phyloP scores from a whole-genome alignment of 164 flowering plant genomes.

The Annona squamosa region DNA sequence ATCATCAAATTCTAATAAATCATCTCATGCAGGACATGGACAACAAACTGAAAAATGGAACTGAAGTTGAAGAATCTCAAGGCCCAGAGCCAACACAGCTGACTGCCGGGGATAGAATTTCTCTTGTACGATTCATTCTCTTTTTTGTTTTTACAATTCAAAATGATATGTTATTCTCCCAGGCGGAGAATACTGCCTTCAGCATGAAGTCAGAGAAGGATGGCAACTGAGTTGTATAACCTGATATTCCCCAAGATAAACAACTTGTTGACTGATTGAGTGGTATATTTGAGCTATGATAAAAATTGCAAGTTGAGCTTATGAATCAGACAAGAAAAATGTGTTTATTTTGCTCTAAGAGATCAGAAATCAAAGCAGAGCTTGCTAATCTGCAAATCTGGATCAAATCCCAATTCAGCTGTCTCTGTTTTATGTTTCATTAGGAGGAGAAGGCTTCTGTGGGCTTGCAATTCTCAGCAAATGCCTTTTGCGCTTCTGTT shows the following conservation, averaged over 20 bases:
- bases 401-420: background rate
- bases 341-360: background rate
- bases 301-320: too few relatives aligned
- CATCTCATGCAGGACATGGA: constrained; percentile 49
- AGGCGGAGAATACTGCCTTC: too few relatives aligned
- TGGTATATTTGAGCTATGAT: too few relatives aligned
- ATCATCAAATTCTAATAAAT: background rate
- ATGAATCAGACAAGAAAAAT: too few relatives aligned
- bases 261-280: too few relatives aligned
- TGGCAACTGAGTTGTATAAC: too few relatives aligned
- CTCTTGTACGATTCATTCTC: constrained; percentile 47
- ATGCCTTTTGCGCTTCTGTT: too few relatives aligned
- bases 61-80: constrained; percentile 56
- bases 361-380: background rate
- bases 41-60: constrained; percentile 81
- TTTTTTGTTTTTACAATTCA: background rate
- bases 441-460: background rate
- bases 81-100: constrained; percentile 39
- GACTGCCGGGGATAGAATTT: constrained; percentile 54
- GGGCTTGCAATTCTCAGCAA: background rate
- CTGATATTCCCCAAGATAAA: too few relatives aligned
- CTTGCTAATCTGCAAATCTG: background rate
- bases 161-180: too few relatives aligned
- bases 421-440: background rate
- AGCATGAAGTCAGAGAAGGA: too few relatives aligned